Percentiles rank a stretch among this genome's conserved stretches.
Evolutionary conservation across 179 eudicot species (phyloP).

Genomic region (Pouteria campechiana): DNA sequence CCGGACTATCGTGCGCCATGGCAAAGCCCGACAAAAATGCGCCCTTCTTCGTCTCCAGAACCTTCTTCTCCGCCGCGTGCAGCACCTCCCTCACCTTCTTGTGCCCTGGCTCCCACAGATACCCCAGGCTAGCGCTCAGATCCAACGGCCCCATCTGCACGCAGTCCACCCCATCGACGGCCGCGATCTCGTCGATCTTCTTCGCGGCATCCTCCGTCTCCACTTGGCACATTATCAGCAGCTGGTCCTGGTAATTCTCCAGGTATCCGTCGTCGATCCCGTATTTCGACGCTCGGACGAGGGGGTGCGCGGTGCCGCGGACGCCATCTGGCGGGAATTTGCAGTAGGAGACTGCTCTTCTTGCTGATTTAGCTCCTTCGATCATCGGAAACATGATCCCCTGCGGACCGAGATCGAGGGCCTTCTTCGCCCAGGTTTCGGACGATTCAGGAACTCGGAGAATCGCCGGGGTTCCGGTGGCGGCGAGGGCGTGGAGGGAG

Average conservation of each 20-base stretch:
- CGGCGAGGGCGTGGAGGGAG: constrained; percentile 65
- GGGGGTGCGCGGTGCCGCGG: constrained; percentile 74
- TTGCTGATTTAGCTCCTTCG: constrained; percentile 37
- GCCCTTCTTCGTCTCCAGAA: constrained; percentile 25
- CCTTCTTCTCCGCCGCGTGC: constrained; percentile 43
- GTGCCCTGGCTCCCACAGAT: constrained; percentile 79
- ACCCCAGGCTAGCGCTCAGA: constrained; percentile 81
- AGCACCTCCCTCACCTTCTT: constrained; percentile 67
- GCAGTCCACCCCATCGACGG: constrained; percentile 84
- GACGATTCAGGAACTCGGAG: constrained; percentile 59
- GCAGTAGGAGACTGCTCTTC: constrained; percentile 67
- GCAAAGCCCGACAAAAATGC: constrained; percentile 67
- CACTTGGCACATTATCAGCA: constrained; percentile 86
- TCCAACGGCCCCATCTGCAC: constrained; percentile 88
- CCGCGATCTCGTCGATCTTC: constrained; percentile 58
- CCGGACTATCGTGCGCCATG: constrained; percentile 66
- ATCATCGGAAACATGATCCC: constrained; percentile 97
- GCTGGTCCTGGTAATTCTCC: constrained; percentile 36
- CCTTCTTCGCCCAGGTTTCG: constrained; percentile 73
- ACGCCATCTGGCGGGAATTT: constrained; percentile 74
- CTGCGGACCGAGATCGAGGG: constrained; percentile 84
- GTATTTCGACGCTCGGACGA: constrained; percentile 69
- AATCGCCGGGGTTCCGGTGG: constrained; percentile 55
- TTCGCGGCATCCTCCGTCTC: constrained; percentile 52
- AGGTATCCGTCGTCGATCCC: constrained; percentile 58